phyloP scores from a whole-genome alignment of 352 stramenopile genomes.

The Phytophthora vignae region DNA sequence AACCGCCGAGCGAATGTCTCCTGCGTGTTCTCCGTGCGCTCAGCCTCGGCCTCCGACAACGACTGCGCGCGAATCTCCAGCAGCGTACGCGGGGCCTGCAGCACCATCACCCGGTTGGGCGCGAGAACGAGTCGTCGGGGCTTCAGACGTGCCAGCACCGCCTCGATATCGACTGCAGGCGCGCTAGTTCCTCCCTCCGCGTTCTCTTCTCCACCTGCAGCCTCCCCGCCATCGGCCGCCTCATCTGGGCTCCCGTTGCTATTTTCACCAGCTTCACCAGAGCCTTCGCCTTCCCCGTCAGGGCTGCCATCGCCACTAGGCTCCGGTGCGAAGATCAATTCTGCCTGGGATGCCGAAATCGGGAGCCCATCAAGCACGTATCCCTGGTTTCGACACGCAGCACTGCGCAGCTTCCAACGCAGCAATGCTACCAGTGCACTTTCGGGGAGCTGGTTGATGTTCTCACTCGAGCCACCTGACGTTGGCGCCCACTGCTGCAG shows the following conservation, averaged over 20 bases:
- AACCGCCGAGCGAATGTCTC: constrained; percentile 56
- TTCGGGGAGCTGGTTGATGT: constrained; percentile 44
- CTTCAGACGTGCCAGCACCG: constrained; percentile 53
- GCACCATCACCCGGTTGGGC: constrained; percentile 78
- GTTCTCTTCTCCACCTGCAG: constrained; percentile 19
- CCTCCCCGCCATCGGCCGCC: constrained; percentile 23
- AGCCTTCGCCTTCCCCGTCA: constrained; percentile 26
- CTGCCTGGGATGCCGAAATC: constrained; percentile 52
- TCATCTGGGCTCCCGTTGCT: constrained; percentile 32
- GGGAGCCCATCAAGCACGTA: constrained; percentile 84
- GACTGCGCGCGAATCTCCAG: constrained; percentile 66
- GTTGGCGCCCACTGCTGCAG: constrained; percentile 41
- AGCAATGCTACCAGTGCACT: constrained; percentile 57
- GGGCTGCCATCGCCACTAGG: constrained; percentile 20
- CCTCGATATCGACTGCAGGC: constrained; percentile 47
- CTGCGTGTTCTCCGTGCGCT: constrained; percentile 73
- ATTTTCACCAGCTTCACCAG: constrained; percentile 24
- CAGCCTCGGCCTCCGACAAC: constrained; percentile 62
- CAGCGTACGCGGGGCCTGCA: constrained; percentile 57
- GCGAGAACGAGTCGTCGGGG: constrained; percentile 46
- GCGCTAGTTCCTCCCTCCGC: constrained; percentile 7
- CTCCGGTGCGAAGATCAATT: constrained; percentile 49
- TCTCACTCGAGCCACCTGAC: constrained; percentile 10
- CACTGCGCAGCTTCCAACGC: constrained; percentile 69
- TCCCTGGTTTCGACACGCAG: constrained; percentile 79